Percentiles rank a stretch among this genome's conserved stretches.
phyloP scores from a whole-genome alignment of 306 rosid genomes.

The Pterocarpus santalinus region DNA sequence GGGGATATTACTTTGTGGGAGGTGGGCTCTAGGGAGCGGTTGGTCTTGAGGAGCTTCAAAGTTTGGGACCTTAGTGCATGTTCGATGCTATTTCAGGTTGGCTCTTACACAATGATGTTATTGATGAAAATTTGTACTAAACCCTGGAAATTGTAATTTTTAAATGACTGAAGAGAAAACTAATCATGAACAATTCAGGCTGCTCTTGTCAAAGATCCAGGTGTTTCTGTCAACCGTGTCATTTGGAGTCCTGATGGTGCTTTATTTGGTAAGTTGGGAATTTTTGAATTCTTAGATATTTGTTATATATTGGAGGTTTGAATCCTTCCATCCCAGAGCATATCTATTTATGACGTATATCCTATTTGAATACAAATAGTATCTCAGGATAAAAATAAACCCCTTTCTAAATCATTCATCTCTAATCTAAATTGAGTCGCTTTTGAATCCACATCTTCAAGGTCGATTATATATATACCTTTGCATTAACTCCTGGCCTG shows the following conservation, averaged over 20 bases:
- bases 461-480: too few species aligned
- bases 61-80: slow-evolving; percentile 96
- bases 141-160: slow-evolving; percentile 24
- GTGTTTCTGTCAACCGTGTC: slow-evolving; percentile 96
- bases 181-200: slow-evolving; percentile 64
- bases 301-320: background rate
- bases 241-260: slow-evolving; percentile 98
- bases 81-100: slow-evolving; percentile 93
- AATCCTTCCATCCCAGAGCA: too few species aligned
- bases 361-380: too few species aligned
- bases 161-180: slow-evolving; percentile 34
- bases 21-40: slow-evolving; percentile 88
- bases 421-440: too few species aligned
- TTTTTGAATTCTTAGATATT: slow-evolving; percentile 38
- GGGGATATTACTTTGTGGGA: slow-evolving; percentile 99
- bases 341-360: too few species aligned
- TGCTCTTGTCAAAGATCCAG: slow-evolving; percentile 92
- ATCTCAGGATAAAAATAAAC: too few species aligned
- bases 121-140: slow-evolving; percentile 17
- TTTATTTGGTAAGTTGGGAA: slow-evolving; percentile 75
- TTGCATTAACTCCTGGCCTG: too few species aligned
- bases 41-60: slow-evolving; percentile 84
- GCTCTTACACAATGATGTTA: slow-evolving; percentile 18
- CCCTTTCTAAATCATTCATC: too few species aligned
- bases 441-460: background rate